phyloP scores from a whole-genome alignment of 129 eudicot species.

The Lactuca sativa region DNA sequence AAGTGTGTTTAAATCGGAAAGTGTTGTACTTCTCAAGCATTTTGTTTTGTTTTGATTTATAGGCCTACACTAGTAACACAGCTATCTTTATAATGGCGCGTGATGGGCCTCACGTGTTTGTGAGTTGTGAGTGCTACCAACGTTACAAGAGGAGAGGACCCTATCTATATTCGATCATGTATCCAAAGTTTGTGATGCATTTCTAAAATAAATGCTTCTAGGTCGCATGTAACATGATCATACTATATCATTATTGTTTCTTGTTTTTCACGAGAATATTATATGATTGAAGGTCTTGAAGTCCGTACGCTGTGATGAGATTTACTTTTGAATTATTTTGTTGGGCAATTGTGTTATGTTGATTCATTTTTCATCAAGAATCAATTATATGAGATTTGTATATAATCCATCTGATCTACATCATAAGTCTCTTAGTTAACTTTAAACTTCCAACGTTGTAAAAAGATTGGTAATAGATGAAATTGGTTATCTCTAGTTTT shows the following conservation, averaged over 20 bases:
- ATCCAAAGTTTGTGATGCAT: not conserved
- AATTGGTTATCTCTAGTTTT: too few species aligned
- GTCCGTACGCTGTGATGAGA: not conserved
- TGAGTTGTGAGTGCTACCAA: not conserved
- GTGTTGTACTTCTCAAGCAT: conserved; percentile 2
- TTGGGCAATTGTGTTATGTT: too few species aligned
- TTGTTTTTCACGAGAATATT: not conserved
- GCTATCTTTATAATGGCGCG: conserved; percentile 21
- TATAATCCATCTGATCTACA: too few species aligned
- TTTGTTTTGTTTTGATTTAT: conserved; percentile 13
- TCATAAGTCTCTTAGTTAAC: too few species aligned
- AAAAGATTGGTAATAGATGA: too few species aligned
- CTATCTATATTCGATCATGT: not conserved
- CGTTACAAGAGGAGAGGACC: not conserved
- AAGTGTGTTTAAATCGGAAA: not conserved
- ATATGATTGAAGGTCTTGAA: too few species aligned
- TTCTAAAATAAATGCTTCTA: not conserved
- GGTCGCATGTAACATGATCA: conserved; percentile 18
- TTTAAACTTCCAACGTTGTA: too few species aligned
- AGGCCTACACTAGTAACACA: conserved; percentile 2
- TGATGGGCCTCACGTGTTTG: conserved; percentile 21
- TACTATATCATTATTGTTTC: not conserved
- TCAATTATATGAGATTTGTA: too few species aligned
- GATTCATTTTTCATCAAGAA: too few species aligned
- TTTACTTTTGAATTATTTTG: too few species aligned